Evolutionary conservation across 2,329 filamentous ascomycete species (phyloP).

Genomic region (Penicillium sp.): DNA sequence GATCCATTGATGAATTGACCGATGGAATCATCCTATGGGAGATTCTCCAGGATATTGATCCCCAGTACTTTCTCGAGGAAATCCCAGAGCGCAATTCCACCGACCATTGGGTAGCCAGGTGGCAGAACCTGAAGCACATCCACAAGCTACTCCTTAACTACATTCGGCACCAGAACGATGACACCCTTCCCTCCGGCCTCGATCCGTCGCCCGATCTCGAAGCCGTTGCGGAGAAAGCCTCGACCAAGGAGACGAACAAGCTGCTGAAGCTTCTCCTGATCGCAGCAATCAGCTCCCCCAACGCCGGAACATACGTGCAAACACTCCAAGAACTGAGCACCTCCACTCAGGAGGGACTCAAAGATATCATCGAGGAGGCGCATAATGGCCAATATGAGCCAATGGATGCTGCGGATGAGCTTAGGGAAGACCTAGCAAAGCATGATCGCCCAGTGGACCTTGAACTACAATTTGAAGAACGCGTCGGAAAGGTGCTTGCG

Average conservation of each 20-base stretch:
- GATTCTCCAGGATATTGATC: conserved; percentile 48
- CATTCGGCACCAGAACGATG: conserved; percentile 45
- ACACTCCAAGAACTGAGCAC: conserved; percentile 45
- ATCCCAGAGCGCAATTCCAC: conserved; percentile 44
- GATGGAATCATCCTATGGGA: conserved; percentile 48
- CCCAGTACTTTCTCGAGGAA: conserved; percentile 47
- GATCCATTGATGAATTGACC: conserved; percentile 41
- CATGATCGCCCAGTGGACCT: conserved; percentile 40
- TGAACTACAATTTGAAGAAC: conserved; percentile 48
- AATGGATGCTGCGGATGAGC: conserved; percentile 36
- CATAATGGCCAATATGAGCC: conserved; percentile 41
- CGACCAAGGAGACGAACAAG: conserved; percentile 47
- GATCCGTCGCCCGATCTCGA: conserved; percentile 46
- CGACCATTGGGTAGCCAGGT: conserved; percentile 48
- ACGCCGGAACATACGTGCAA: conserved; percentile 53
- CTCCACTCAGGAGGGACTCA: conserved; percentile 45
- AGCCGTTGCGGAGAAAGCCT: conserved; percentile 44
- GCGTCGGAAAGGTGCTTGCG: conserved; percentile 47
- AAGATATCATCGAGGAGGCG: conserved; percentile 47
- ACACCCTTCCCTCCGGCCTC: conserved; percentile 41
- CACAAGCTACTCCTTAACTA: conserved; percentile 47
- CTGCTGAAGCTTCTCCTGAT: conserved; percentile 62
- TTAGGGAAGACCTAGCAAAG: conserved; percentile 34
- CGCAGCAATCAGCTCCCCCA: conserved; percentile 58
- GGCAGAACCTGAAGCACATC: conserved; percentile 49